phyloP scores from a whole-genome alignment of 257 asterid species.

The Oldenlandia corymbosa region DNA sequence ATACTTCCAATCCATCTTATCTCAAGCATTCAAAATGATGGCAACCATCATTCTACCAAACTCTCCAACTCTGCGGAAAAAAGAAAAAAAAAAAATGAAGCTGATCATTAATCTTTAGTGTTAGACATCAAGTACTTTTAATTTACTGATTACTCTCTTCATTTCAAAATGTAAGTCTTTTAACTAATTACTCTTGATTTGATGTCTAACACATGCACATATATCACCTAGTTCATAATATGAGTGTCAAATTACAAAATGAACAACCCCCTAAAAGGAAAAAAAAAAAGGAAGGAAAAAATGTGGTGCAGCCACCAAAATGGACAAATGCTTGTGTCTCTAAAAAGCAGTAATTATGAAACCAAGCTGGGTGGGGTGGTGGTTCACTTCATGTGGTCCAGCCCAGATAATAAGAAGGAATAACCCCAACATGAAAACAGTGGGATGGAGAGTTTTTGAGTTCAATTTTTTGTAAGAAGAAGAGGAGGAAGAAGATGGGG shows the following conservation, averaged over 20 bases:
- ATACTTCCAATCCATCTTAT: too few relatives aligned
- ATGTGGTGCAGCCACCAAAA: background rate
- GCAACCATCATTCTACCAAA: background rate
- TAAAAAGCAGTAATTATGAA: background rate
- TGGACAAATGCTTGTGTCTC: background rate
- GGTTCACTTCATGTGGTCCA: slow-evolving; percentile 4
- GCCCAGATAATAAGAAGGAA: too few relatives aligned
- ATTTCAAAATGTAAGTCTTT: too few relatives aligned
- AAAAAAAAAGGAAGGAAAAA: too few relatives aligned
- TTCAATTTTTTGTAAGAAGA: background rate
- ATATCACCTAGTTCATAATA: too few relatives aligned
- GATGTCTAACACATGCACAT: too few relatives aligned
- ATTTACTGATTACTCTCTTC: background rate
- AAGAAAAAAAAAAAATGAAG: too few relatives aligned
- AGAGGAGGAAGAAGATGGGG: background rate
- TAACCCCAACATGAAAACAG: too few relatives aligned
- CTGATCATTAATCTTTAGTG: background rate
- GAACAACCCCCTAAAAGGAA: too few relatives aligned
- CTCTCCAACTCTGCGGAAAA: slow-evolving; percentile 2
- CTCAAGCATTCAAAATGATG: background rate
- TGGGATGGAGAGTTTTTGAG: background rate
- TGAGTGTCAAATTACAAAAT: too few relatives aligned
- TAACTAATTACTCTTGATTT: too few relatives aligned
- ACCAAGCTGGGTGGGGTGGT: background rate
- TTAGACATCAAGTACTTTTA: background rate